Percentiles rank a stretch among this genome's conserved stretches.
These are phyloP conservation scores for Pythium utonaiense DNA, from an alignment of 352 stramenopile genomes.

Conservation along the genomic window DNA sequence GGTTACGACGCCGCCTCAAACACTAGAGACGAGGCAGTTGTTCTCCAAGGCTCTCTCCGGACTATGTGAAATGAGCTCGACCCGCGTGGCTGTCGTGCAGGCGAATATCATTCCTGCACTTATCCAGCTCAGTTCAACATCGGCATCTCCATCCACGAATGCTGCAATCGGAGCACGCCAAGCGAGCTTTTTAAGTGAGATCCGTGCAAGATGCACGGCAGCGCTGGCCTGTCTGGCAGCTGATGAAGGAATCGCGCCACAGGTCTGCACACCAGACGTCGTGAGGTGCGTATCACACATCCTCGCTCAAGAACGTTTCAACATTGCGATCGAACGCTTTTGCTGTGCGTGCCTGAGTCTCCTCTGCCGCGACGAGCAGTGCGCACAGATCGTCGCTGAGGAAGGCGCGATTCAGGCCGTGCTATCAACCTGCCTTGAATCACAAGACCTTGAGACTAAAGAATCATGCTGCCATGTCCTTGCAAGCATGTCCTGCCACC, in stretches of 20 bases:
- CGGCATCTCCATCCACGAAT: not conserved
- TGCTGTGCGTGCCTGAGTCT: constrained; percentile 72
- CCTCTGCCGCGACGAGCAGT: constrained; percentile 64
- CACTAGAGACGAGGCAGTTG: constrained; percentile 45
- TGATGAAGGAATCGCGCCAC: constrained; percentile 30
- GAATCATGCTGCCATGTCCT: constrained; percentile 73
- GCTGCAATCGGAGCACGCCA: constrained; percentile 7
- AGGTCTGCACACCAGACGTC: constrained; percentile 47
- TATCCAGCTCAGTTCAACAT: constrained; percentile 39
- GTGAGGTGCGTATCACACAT: constrained; percentile 55
- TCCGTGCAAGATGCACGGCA: constrained; percentile 57
- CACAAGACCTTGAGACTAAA: constrained; percentile 60
- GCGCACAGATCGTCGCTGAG: constrained; percentile 47
- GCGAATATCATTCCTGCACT: constrained; percentile 58
- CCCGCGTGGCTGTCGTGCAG: constrained; percentile 41
- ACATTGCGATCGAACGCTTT: constrained; percentile 61
- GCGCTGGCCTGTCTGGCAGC: constrained; percentile 59
- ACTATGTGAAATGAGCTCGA: constrained; percentile 53
- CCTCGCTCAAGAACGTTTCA: constrained; percentile 42
- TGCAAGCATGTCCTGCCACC: constrained; percentile 68
- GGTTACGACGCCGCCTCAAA: constrained; percentile 29
- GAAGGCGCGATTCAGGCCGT: constrained; percentile 51
- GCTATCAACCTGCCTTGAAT: constrained; percentile 56
- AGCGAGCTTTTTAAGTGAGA: constrained; percentile 33
- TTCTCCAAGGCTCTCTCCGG: constrained; percentile 69